phyloP scores from a whole-genome alignment of 2,329 filamentous ascomycete species.

The Aureobasidium sp. region DNA sequence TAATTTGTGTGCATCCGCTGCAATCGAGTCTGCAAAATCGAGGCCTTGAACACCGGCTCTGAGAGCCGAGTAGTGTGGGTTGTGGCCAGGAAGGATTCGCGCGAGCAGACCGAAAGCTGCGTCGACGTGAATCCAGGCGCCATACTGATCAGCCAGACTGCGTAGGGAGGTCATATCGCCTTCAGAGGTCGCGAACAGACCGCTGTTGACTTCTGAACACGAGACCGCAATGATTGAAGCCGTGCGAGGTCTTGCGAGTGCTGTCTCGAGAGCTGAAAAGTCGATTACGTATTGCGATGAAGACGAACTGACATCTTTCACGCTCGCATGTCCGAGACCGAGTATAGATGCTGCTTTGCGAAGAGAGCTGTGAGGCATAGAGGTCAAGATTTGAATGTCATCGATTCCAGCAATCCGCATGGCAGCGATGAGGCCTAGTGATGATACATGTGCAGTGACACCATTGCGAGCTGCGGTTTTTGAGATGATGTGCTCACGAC shows the following conservation, averaged over 20 bases:
- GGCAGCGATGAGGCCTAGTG: constrained; percentile 62
- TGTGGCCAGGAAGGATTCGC: constrained; percentile 51
- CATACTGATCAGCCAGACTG: constrained; percentile 62
- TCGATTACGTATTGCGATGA: constrained; percentile 64
- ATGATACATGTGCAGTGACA: constrained; percentile 49
- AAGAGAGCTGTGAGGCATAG: constrained; percentile 75
- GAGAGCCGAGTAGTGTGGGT: constrained; percentile 50
- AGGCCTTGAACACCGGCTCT: constrained; percentile 53
- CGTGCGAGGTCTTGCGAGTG: constrained; percentile 46
- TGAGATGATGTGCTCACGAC: constrained; percentile 58
- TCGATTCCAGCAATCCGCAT: constrained; percentile 57
- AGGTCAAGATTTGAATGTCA: constrained; percentile 70
- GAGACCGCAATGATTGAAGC: constrained; percentile 76
- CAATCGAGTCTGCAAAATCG: constrained; percentile 79
- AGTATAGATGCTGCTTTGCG: constrained; percentile 76
- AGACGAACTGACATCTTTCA: constrained; percentile 53
- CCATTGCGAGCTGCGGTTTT: constrained; percentile 34
- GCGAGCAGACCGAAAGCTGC: constrained; percentile 86
- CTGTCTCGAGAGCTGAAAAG: constrained; percentile 55
- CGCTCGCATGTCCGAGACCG: constrained; percentile 64
- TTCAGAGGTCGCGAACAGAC: constrained; percentile 62
- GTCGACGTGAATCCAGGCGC: constrained; percentile 84
- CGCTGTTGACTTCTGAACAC: constrained; percentile 85
- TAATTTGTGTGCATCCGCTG: constrained; percentile 83
- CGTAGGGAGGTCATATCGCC: constrained; percentile 57